Conservation (phyloP, 805 yeast genomes). For the Saturnispora zaruensis region DNA sequence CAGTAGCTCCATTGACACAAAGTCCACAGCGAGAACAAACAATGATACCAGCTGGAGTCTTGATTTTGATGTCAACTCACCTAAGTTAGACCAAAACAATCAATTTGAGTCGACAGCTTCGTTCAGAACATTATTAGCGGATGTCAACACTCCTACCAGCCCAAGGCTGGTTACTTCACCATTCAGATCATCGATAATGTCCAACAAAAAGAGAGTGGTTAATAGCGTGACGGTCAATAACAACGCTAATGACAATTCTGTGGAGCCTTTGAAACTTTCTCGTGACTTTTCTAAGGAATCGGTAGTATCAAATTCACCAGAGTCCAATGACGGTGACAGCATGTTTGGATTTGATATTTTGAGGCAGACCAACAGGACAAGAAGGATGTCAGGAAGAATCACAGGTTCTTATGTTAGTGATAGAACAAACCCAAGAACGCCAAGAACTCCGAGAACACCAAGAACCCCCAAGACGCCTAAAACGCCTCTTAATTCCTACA, state of each 20-base stretch:
- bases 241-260: not conserved
- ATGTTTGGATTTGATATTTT: slow-evolving; percentile 38
- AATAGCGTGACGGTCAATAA: not conserved
- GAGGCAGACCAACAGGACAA: slow-evolving; percentile 30
- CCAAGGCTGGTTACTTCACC: slow-evolving; percentile 11
- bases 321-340: slow-evolving; percentile 29
- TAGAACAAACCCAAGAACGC: slow-evolving; percentile 14
- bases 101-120: slow-evolving; percentile 52
- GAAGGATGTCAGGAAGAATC: slow-evolving; percentile 25
- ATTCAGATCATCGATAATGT: slow-evolving; percentile 5
- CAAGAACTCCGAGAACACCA: slow-evolving; percentile 21
- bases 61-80: slow-evolving; percentile 21
- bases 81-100: slow-evolving; percentile 20
- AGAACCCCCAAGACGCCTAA: slow-evolving; percentile 19
- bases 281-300: slow-evolving; percentile 13
- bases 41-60: slow-evolving; percentile 18
- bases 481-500: slow-evolving; percentile 9
- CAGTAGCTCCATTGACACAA: slow-evolving; percentile 55
- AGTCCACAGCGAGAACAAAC: slow-evolving; percentile 35
- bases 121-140: slow-evolving; percentile 41
- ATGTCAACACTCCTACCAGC: slow-evolving; percentile 14
- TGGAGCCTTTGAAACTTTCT: slow-evolving; percentile 16
- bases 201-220: not conserved
- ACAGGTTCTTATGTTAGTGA: slow-evolving; percentile 15
- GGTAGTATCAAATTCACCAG: slow-evolving; percentile 10